phyloP scores from a whole-genome alignment of 495 filamentous ascomycete species.

The Tuber microsphaerosporum region DNA sequence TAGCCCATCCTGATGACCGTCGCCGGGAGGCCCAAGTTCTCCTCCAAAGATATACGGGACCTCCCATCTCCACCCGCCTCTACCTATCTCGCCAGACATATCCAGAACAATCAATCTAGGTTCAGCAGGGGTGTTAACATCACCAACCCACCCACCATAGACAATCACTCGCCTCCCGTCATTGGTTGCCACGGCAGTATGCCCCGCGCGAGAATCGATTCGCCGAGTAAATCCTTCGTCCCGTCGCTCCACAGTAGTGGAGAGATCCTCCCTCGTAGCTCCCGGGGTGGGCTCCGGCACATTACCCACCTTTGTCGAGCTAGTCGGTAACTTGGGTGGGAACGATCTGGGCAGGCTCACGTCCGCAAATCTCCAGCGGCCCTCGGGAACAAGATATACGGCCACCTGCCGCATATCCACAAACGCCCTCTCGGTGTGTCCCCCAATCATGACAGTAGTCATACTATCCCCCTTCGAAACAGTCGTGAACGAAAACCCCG shows the following conservation, averaged over 20 bases:
- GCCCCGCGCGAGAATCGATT: constrained; percentile 76
- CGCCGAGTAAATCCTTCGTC: constrained; percentile 19
- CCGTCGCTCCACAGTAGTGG: constrained; percentile 24
- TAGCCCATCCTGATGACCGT: constrained; percentile 48
- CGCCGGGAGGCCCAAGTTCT: constrained; percentile 38
- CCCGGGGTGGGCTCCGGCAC: constrained; percentile 13
- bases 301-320: constrained; percentile 34
- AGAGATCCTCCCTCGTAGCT: constrained; percentile 28
- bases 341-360: constrained; percentile 48
- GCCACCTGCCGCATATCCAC: constrained; percentile 90
- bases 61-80: constrained; percentile 66
- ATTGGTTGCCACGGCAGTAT: constrained; percentile 68
- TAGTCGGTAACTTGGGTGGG: constrained; percentile 32
- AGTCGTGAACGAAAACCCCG: constrained; percentile 75
- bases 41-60: constrained; percentile 52
- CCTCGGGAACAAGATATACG: constrained; percentile 75
- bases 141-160: constrained; percentile 86
- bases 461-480: constrained; percentile 50
- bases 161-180: constrained; percentile 70
- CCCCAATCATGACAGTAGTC: constrained; percentile 74
- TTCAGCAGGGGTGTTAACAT: constrained; percentile 61
- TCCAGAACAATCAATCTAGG: constrained; percentile 73
- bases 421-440: constrained; percentile 75
- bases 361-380: constrained; percentile 73
- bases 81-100: constrained; percentile 63